Conservation (phyloP, 2,329 filamentous ascomycete species). For the Chaetomium strumarium region DNA sequence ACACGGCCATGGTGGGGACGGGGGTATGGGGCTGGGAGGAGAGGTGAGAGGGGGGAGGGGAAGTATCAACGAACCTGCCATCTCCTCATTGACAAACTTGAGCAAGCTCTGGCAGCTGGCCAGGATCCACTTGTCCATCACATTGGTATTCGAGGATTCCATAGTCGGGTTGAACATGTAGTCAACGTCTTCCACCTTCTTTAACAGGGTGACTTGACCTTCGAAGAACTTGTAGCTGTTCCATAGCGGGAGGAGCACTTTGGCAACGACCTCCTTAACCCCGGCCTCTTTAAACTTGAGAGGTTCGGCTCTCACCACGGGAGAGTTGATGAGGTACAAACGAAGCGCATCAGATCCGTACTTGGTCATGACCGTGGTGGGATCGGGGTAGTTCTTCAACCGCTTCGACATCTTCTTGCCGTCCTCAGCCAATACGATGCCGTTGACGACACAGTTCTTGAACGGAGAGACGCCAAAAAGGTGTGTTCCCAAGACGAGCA, state of each 20-base stretch:
- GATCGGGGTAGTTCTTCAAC: constrained; percentile 93
- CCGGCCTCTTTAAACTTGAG: constrained; percentile 86
- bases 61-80: constrained; percentile 58
- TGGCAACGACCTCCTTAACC: constrained; percentile 91
- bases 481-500: constrained; percentile 82
- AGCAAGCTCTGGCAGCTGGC: constrained; percentile 87
- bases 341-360: constrained; percentile 90
- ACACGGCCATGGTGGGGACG: not conserved
- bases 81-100: constrained; percentile 88
- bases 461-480: constrained; percentile 81
- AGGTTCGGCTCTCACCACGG: constrained; percentile 86
- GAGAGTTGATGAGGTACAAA: constrained; percentile 95
- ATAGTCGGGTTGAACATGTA: constrained; percentile 73
- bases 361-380: constrained; percentile 71
- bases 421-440: constrained; percentile 87
- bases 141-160: constrained; percentile 73
- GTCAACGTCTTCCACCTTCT: constrained; percentile 74
- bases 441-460: constrained; percentile 94
- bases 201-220: constrained; percentile 75
- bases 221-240: constrained; percentile 97
- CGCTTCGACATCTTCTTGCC: constrained; percentile 99
- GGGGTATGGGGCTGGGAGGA: no score
- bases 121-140: constrained; percentile 95
- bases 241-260: constrained; percentile 86
- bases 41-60: no score